Conservation (phyloP, 2,329 filamentous ascomycete genomes). For the Leptoxyphium fumago region DNA sequence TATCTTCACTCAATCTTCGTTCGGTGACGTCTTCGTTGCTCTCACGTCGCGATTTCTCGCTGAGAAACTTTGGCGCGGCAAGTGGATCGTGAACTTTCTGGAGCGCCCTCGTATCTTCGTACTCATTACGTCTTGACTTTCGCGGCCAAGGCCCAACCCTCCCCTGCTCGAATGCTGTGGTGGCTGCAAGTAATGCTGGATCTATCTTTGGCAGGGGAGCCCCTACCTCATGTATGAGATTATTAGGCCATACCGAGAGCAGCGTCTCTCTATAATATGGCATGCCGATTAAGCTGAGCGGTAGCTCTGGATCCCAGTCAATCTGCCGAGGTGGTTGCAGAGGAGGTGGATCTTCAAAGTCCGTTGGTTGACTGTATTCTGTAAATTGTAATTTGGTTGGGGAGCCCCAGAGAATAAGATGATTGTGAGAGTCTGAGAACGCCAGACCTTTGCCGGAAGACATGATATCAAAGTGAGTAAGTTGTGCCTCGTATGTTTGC, state of each 20-base stretch:
- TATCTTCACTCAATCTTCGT: conserved; percentile 38
- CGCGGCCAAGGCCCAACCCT: conserved; percentile 32
- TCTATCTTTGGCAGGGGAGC: conserved; percentile 68
- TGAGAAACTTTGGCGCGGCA: conserved; percentile 81
- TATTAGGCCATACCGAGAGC: conserved; percentile 78
- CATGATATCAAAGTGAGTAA: conserved; percentile 72
- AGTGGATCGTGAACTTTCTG: conserved; percentile 45
- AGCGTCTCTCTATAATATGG: conserved; percentile 83
- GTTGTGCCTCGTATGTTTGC: conserved; percentile 54
- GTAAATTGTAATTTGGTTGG: conserved; percentile 75
- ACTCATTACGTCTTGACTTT: conserved; percentile 63
- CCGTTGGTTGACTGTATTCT: conserved; percentile 61
- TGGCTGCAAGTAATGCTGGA: conserved; percentile 48
- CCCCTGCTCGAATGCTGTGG: conserved; percentile 54
- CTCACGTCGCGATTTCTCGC: conserved; percentile 64
- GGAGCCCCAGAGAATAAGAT: conserved; percentile 78
- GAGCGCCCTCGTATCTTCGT: conserved; percentile 36
- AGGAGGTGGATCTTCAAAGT: conserved; percentile 56
- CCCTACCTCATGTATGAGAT: conserved; percentile 71
- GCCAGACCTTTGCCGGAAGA: conserved; percentile 76
- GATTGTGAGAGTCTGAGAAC: conserved; percentile 62
- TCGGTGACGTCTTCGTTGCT: conserved; percentile 28
- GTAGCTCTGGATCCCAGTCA: conserved; percentile 45
- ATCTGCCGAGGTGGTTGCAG: conserved; percentile 28
- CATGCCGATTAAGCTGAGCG: conserved; percentile 75